Base-by-base conservation (phyloP, 2,329 filamentous ascomycete genomes). In the Alternaria arbusti region DNA sequence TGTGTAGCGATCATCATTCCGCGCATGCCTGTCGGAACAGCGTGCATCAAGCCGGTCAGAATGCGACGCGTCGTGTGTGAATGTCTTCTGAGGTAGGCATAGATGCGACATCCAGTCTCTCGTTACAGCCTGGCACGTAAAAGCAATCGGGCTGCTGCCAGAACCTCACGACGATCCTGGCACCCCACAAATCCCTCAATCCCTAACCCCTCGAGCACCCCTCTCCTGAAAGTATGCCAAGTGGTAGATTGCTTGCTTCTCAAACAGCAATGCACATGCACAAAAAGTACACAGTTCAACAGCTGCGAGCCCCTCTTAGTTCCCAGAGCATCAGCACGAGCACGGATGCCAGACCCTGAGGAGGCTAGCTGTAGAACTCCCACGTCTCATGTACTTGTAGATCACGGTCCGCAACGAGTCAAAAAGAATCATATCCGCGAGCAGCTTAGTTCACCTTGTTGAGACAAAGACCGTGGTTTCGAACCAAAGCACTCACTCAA, bases 241-340 rank as follows among this genome's bases (percentile, higher is more conserved):
- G 49, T 17, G 30, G 30, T 15, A 32, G 30, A 32, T 15, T 32
- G 30, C 59, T 62, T 62, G 47, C 59, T 62, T 62, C 59, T 62
- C 55, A 15, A 23, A 22, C 17, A 32, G 9, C 17, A 23, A 56
- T 46, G 25, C 26, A 32, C 11, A 26, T 57, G 47, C 55, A 49
- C 54, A 62, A 59, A 62, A 62, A 59, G 55, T 25, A 62, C 20
- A 28, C 6, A 32, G 30, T 52, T 43, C 49, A 54, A 62, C 59
- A 54, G 43, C 59, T 54, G 49, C 49, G 30, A 22, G 36, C 30
- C 30, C 20, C 28, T 52, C 8, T 40, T 25, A 52, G 49, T 25
- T 52, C 30, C 49, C 49, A 52, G 30, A 23, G 13, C 20, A 52
- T 25, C 49, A n/a, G 22, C 30, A 25, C 17, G 36, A 52, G 49